Base-by-base conservation (phyloP, 1,284 basidiomycete genomes). In the Cryptococcus sp. region DNA sequence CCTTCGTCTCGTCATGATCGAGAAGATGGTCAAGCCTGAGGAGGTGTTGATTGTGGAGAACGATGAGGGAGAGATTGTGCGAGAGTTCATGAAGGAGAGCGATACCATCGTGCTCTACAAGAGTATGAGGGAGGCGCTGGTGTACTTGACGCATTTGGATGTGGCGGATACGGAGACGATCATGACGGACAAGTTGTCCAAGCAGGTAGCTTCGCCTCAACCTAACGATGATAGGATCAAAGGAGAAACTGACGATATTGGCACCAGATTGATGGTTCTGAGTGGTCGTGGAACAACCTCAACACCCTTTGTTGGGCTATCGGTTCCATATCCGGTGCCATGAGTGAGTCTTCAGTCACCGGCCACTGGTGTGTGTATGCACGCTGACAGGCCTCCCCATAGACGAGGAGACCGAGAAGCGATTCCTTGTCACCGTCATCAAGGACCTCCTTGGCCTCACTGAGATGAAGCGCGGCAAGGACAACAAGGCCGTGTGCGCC, bases 291-390 rank as follows among this genome's bases (percentile, higher is more conserved):
- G 96, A 89, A 95, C 70, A 98, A 98, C 77, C 82, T 98, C 60
- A 99, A 98, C 79, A 98, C 96, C 2, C 85, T 99, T 16, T 99
- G 96, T 77, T 99, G 96, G 96, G 96, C 96, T 45, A 98, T 99
- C 69, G 96, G 96, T 57, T 98, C 94, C 3, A 98, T 99, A 64
- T 98, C 95, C 33, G 94, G 94, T 54, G 94, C 96, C 3, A 99
- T 99, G 96, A 97, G 92, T 92, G 72, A 76, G 88, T 83, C 13
- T 12, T 6, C 12, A 46, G 39, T 33, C 15, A 7, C 38, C 37
- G 8, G 21, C 8, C 12, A 35, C 11, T 33, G 45, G 16, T 36
- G 18, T 50, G 24, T 45, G 11, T 9, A 20, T 44, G 9, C 35
- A n/a, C 18, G 49, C 35, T 53, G 42, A 57, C 36, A 15, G 4